Conservation (phyloP, 1,139 yeast species). For the Saccharomyces hybrid region DNA sequence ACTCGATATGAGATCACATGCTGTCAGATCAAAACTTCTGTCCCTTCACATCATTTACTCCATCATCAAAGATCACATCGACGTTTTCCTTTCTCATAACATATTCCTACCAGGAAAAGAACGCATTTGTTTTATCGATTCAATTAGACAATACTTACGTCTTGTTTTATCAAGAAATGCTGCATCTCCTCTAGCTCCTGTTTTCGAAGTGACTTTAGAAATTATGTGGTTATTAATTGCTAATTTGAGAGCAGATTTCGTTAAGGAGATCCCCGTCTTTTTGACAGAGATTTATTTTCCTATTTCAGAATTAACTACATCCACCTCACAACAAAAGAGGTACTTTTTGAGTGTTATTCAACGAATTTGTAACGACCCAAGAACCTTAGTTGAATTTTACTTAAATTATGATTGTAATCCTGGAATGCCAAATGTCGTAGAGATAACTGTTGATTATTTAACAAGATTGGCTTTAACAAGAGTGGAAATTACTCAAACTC, state of each 20-base stretch:
- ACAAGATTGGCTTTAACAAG: conserved; percentile 66
- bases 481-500: conserved; percentile 64
- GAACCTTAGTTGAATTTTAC: conserved; percentile 85
- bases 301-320: conserved; percentile 82
- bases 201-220: conserved; percentile 85
- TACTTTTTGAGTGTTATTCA: conserved; percentile 73
- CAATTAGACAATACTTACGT: conserved; percentile 79
- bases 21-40: conserved; percentile 82
- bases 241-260: conserved; percentile 78
- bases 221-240: conserved; percentile 86
- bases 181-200: conserved; percentile 85
- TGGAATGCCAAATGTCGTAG: conserved; percentile 77
- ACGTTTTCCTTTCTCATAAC: conserved; percentile 62
- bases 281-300: conserved; percentile 92
- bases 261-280: conserved; percentile 88
- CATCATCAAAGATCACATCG: conserved; percentile 77
- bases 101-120: conserved; percentile 57
- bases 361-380: conserved; percentile 78
- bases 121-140: conserved; percentile 60
- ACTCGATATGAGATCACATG: conserved; percentile 82
- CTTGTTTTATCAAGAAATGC: conserved; percentile 84
- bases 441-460: conserved; percentile 67
- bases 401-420: conserved; percentile 93
- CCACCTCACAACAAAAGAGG: conserved; percentile 88
- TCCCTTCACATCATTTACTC: conserved; percentile 86